Base-by-base conservation (phyloP, 352 stramenopile genomes). In the Phytophthora macrochlamydospora region DNA sequence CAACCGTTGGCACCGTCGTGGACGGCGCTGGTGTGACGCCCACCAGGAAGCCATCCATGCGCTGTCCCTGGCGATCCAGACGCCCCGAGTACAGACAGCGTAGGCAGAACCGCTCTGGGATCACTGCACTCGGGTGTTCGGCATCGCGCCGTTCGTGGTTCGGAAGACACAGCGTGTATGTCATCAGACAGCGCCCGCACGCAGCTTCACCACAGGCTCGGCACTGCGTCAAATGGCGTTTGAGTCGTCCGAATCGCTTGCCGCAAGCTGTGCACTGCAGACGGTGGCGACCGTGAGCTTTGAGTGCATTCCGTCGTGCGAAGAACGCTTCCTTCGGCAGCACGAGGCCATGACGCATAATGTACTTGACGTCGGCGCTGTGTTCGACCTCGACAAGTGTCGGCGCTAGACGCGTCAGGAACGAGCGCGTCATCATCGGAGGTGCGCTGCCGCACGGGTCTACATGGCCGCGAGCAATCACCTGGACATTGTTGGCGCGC, bases 31-130 rank as follows among this genome's bases (percentile, higher is more conserved):
- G 38, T 2, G 42, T 50, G n/a, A 42, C 64, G 45, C 60, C 60
- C 1, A 64, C 58, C 9, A 79, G 67, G 42, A 75, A 81, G n/a
- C 64, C 65, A 51, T 83, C 75, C 59, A 81, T 75, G 18, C 72
- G 75, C n/a, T 71, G 71, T 11, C 75, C 75, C 59, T 83, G 84
- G 37, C 81, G 78, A 51, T 89, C 78, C 8, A 79, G 65, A 0
- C 76, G 81, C 14, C 80, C 73, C 6, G 78, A 78, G 63, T 82
- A 89, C 33, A 90, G 53, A 44, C 81, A 90, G 51, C 81, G 82
- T 33, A 87, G 65, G 50, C 81, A 90, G 51, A 90, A 90, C 49
- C 78, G 81, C 33, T 87, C 81, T n/a, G 74, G 68, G 8, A 90
- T 81, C 32, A 87, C 81, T n/a, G 81, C 78, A 40, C 78, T 88